Percentiles rank a stretch among this genome's conserved stretches.
phyloP scores from a whole-genome alignment of 352 stramenopile genomes.

The Phytophthora pini region DNA sequence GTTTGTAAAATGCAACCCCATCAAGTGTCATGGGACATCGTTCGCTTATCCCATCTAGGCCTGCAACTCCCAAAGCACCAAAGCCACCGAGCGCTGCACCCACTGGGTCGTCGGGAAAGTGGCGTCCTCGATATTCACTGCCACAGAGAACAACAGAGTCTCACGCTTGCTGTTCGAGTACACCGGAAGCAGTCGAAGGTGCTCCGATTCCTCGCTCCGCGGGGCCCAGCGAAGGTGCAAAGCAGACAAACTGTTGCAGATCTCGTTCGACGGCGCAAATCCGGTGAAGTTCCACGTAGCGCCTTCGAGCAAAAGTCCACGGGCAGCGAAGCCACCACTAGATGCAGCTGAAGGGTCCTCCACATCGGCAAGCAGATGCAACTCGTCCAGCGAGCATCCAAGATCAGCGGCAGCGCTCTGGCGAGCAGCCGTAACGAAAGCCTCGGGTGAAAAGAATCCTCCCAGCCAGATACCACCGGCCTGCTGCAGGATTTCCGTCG shows the following conservation, averaged over 20 bases:
- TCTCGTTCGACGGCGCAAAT: slow-evolving; percentile 79
- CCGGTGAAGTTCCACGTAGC: slow-evolving; percentile 69
- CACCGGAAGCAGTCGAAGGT: slow-evolving; percentile 74
- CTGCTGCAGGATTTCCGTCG: slow-evolving; percentile 48
- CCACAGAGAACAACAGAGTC: slow-evolving; percentile 85
- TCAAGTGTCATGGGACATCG: not conserved
- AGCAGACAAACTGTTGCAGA: slow-evolving; percentile 71
- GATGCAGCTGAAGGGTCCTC: slow-evolving; percentile 30
- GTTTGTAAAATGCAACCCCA: slow-evolving; percentile 14
- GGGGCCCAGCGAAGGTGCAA: slow-evolving; percentile 81
- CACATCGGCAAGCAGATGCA: slow-evolving; percentile 84
- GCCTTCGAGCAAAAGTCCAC: slow-evolving; percentile 86
- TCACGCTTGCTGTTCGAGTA: slow-evolving; percentile 85
- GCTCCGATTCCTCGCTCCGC: slow-evolving; percentile 16
- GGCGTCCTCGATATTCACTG: slow-evolving; percentile 56
- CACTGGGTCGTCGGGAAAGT: slow-evolving; percentile 71
- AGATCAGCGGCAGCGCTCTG: slow-evolving; percentile 87
- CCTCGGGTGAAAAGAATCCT: slow-evolving; percentile 93
- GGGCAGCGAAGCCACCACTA: slow-evolving; percentile 61
- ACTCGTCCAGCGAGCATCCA: slow-evolving; percentile 88
- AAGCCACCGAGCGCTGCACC: slow-evolving; percentile 82
- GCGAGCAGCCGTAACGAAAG: slow-evolving; percentile 92
- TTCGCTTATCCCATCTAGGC: slow-evolving; percentile 23
- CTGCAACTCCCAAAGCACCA: slow-evolving; percentile 81
- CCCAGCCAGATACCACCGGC: slow-evolving; percentile 86